Evolutionary conservation across 1,139 yeast species (phyloP).

Genomic region (Debaryomyces fabryi): DNA sequence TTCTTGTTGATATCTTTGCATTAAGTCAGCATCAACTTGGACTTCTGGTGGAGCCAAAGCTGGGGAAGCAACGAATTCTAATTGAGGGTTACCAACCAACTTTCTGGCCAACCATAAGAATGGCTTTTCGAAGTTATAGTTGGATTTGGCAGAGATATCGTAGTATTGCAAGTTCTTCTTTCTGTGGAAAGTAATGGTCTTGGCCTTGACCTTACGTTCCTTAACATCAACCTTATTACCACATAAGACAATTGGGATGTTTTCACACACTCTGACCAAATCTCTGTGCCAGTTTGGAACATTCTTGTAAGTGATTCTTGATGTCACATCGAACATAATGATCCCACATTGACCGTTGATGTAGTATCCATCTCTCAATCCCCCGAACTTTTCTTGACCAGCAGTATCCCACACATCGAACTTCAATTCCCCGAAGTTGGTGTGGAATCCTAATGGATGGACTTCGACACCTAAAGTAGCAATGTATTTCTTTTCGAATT

Average conservation of each 20-base stretch:
- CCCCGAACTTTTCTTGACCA: constrained; percentile 99
- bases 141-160: constrained; percentile 99
- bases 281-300: constrained; percentile 99
- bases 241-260: constrained; percentile 97
- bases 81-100: constrained; percentile 96
- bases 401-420: constrained; percentile 99
- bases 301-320: constrained; percentile 98
- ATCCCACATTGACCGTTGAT: constrained; percentile 99
- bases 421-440: constrained; percentile 98
- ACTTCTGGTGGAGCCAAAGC: constrained; percentile 99
- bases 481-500: constrained; percentile 97
- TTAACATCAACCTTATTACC: constrained; percentile 99
- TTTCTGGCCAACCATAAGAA: constrained; percentile 99
- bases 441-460: constrained; percentile 97
- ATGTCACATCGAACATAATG: constrained; percentile 99
- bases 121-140: constrained; percentile 99
- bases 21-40: constrained; percentile 91
- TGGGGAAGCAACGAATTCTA: constrained; percentile 98
- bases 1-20: constrained; percentile 98
- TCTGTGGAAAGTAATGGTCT: constrained; percentile 99
- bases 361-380: constrained; percentile 99
- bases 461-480: constrained; percentile 99
- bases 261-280: constrained; percentile 98
- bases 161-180: constrained; percentile 99
- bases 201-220: constrained; percentile 99